Evolutionary conservation across 257 asterid species (phyloP), one percentile per base, ranked within the genome.

Genomic region (Lantana camara): DNA sequence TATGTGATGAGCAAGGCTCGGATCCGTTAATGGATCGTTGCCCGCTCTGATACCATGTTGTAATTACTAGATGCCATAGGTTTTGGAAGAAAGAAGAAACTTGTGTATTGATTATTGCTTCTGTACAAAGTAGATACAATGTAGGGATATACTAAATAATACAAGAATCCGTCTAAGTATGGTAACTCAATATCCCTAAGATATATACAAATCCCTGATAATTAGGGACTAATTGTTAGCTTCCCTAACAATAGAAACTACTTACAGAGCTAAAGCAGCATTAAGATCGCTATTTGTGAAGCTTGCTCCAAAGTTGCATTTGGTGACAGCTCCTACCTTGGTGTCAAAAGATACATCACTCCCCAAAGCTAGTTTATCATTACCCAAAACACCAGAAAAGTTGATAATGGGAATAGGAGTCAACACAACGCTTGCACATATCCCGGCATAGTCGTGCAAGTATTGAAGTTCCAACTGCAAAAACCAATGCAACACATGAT

Each of bases 271-370:
- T 77, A 84, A 72, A 17, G 88, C 64, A 61, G 86, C 88, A 15
- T 79, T 80, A 56, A 84, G 88, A 65, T 84, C 91, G 3, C 70
- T 34, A 64, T 76, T 81, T 46, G 79, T 67, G 75, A 76, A 84
- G 79, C 80, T 84, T 19, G 79, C 82, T 17, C 85, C 85, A 24
- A 79, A 73, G 72, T 84, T 84, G 70, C 73, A 75, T 59, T 81
- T 84, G 72, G 79, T 76, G 42, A 84, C 60, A 12, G 72, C 68
- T 30, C 91, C 85, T 30, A 73, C 80, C 72, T 74, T 79, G 67
- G 88, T 71, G 82, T 84, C 85, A n/a, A 74, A 84, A 15, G 91
- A 81, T 63, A 81, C 64, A 69, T 84, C 91, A 75, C 82, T 67
- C 34, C 91, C 91, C 56, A 79, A 22, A 21, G 85, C 76, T 44